phyloP scores from a whole-genome alignment of 768 basidiomycete genomes.

The Naematelia encephala region DNA sequence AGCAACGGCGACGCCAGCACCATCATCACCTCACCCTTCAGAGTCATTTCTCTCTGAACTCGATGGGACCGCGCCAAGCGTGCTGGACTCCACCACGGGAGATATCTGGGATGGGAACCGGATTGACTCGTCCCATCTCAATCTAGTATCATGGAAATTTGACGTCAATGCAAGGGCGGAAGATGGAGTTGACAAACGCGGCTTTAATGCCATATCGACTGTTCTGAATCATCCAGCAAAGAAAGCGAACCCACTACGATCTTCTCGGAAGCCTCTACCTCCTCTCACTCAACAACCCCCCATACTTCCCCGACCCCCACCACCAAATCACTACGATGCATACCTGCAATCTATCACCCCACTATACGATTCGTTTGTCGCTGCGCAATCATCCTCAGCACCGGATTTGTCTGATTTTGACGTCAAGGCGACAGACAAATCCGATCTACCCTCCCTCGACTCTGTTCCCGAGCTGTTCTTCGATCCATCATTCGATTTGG shows the following conservation, averaged over 20 bases:
- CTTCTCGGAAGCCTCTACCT: constrained; percentile 66
- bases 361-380: constrained; percentile 34
- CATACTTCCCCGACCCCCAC: constrained; percentile 46
- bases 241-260: constrained; percentile 78
- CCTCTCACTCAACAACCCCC: constrained; percentile 63
- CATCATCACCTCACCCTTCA: constrained; percentile 36
- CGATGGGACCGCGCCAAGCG: constrained; percentile 39
- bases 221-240: constrained; percentile 88
- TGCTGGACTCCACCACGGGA: constrained; percentile 21
- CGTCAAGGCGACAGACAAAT: constrained; percentile 45
- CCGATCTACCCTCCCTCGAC: constrained; percentile 65
- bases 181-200: constrained; percentile 56
- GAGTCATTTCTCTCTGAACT: constrained; percentile 43
- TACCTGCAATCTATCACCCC: constrained; percentile 52
- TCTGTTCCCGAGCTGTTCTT: constrained; percentile 81
- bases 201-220: constrained; percentile 92
- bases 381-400: constrained; percentile 24
- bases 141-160: constrained; percentile 47
- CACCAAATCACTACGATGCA: constrained; percentile 45
- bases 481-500: constrained; percentile 69
- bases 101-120: constrained; percentile 20
- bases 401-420: constrained; percentile 20
- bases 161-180: constrained; percentile 37
- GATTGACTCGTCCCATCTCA: constrained; percentile 32
- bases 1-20: constrained; percentile 31